A percentile compares a stretch with the other conserved stretches of the same genome.
Conservation (phyloP, 2,329 filamentous ascomycete species). For the Venturia oleaginea region DNA sequence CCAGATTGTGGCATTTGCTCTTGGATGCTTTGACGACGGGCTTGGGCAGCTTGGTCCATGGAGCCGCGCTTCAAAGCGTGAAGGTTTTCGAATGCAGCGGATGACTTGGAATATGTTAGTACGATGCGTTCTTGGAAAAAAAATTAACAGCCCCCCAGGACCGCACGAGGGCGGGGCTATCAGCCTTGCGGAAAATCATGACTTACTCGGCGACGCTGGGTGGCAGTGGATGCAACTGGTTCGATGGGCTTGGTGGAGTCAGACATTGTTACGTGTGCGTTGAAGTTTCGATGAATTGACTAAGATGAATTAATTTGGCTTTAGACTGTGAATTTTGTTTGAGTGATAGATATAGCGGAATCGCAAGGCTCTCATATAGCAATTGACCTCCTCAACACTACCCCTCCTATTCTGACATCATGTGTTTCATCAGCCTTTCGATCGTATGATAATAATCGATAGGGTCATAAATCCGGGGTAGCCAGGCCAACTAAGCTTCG, state of each 20-base stretch:
- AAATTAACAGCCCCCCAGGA: too few relatives aligned
- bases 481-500: not conserved
- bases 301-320: not conserved
- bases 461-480: not conserved
- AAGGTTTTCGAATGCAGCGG: not conserved
- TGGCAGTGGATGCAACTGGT: not conserved
- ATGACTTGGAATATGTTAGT: not conserved
- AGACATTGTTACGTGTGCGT: not conserved
- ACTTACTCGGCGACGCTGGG: conserved; percentile 1
- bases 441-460: not conserved
- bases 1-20: not conserved
- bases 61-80: not conserved
- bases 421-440: not conserved
- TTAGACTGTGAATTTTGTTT: not conserved
- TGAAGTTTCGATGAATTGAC: not conserved
- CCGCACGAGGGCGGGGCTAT: not conserved
- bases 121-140: not conserved
- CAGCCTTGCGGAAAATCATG: not conserved
- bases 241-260: not conserved
- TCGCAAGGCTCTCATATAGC: not conserved
- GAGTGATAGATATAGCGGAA: not conserved
- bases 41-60: not conserved
- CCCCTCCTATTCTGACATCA: conserved; percentile 6
- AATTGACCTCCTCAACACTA: not conserved
- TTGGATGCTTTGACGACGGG: conserved; percentile 1